A percentile compares a stretch with the other conserved stretches of the same genome.
These are phyloP conservation scores for Fraxinus pennsylvanica DNA, from an alignment of 257 asterid species.

Conservation along the genomic window DNA sequence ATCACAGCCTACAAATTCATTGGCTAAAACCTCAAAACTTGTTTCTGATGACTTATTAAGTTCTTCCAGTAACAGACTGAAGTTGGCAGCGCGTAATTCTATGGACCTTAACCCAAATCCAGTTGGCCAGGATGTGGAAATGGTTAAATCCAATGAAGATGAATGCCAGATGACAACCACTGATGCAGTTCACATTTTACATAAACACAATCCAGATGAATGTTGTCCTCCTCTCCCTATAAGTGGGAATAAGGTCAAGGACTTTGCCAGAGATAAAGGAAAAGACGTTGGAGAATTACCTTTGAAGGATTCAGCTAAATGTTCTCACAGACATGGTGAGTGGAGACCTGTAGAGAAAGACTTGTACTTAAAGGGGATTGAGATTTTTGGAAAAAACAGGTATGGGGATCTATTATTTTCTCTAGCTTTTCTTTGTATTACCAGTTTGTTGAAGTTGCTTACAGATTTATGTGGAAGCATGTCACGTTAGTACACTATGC, in stretches of 20 bases:
- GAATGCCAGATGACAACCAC: slow-evolving; percentile 37
- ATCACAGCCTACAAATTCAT: slow-evolving; percentile 35
- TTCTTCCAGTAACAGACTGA: slow-evolving; percentile 49
- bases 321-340: slow-evolving; percentile 29
- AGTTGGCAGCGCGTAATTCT: slow-evolving; percentile 42
- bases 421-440: slow-evolving; percentile 3
- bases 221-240: slow-evolving; percentile 26
- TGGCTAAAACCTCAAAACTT: slow-evolving; percentile 27
- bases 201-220: slow-evolving; percentile 28
- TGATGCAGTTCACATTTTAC: slow-evolving; percentile 29
- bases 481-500: slow-evolving; percentile 18
- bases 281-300: slow-evolving; percentile 34
- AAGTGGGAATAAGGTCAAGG: slow-evolving; percentile 31
- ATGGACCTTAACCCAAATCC: slow-evolving; percentile 27
- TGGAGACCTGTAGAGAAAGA: slow-evolving; percentile 95
- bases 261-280: slow-evolving; percentile 34
- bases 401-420: slow-evolving; percentile 25
- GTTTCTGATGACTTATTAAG: slow-evolving; percentile 38
- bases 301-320: slow-evolving; percentile 37
- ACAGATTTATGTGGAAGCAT: slow-evolving; percentile 15
- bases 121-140: slow-evolving; percentile 32
- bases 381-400: slow-evolving; percentile 96
- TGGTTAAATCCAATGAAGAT: slow-evolving; percentile 33
- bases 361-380: slow-evolving; percentile 78
- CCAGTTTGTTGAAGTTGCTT: neutral